Evolutionary conservation across 2,329 filamentous ascomycete genomes (phyloP).

Genomic region (Fusarium sp.): DNA sequence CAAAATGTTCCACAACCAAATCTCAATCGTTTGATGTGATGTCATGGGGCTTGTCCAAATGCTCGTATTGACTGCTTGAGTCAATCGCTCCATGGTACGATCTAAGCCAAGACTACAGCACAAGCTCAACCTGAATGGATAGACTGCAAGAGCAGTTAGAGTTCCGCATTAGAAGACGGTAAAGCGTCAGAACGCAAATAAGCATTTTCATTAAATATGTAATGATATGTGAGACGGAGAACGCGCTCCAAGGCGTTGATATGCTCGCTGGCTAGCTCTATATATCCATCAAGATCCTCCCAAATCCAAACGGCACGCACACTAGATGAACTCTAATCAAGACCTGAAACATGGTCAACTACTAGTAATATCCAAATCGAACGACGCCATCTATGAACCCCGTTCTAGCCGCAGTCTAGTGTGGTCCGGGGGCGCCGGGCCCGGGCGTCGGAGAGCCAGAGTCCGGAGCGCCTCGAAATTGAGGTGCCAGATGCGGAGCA

Average conservation of each 20-base stretch:
- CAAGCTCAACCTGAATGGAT: neutral
- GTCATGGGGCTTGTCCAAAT: neutral
- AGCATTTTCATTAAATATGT: neutral
- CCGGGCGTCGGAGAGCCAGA: constrained; percentile 21
- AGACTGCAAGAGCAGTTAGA: neutral
- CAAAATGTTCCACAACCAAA: neutral
- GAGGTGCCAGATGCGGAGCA: constrained; percentile 38
- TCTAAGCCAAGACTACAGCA: neutral
- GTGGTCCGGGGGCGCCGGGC: constrained; percentile 5
- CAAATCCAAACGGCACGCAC: neutral
- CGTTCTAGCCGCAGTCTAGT: neutral
- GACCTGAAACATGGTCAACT: neutral
- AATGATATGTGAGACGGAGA: neutral
- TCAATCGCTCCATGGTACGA: neutral
- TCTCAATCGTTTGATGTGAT: neutral
- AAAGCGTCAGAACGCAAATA: neutral
- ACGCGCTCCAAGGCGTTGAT: neutral
- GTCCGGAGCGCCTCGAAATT: constrained; percentile 33
- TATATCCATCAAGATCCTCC: neutral
- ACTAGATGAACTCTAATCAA: neutral
- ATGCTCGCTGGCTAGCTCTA: neutral
- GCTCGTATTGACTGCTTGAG: neutral
- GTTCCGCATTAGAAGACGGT: neutral
- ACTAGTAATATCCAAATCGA: neutral
- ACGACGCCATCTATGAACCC: neutral